Evolutionary conservation across 2,329 filamentous ascomycete species (phyloP).

Genomic region (Aspergillus carbonarius): DNA sequence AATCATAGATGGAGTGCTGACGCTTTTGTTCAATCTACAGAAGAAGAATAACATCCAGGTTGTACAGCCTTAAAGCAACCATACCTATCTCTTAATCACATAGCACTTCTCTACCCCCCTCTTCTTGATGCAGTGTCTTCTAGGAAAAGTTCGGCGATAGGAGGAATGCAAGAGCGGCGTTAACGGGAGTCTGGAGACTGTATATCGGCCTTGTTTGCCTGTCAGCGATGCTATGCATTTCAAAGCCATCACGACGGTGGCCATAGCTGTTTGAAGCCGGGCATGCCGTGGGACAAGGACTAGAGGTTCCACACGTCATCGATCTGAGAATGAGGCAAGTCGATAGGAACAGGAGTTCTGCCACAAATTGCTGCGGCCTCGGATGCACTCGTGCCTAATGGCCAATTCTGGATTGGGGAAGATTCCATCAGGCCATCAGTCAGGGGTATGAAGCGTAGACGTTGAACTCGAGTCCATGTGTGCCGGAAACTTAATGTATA

Average conservation of each 20-base stretch:
- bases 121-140: slow-evolving; percentile 2
- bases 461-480: slow-evolving; percentile 1
- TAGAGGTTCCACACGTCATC: not conserved
- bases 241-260: not conserved
- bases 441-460: slow-evolving; percentile 9
- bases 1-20: not conserved
- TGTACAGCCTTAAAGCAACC: slow-evolving; percentile 42
- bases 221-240: not conserved
- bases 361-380: not conserved
- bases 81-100: slow-evolving; percentile 1
- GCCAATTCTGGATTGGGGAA: slow-evolving; percentile 2
- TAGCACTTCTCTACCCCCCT: not conserved
- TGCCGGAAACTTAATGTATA: slow-evolving; percentile 1
- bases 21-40: slow-evolving; percentile 27
- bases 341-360: not conserved
- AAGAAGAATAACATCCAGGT: slow-evolving; percentile 53
- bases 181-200: not conserved
- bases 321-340: slow-evolving; percentile 6
- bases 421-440: slow-evolving; percentile 5
- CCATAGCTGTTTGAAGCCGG: not conserved
- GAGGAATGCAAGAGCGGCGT: slow-evolving; percentile 3
- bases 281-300: not conserved
- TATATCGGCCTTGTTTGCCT: not conserved
- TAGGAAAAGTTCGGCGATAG: slow-evolving; percentile 1
- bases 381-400: slow-evolving; percentile 20